Base-by-base conservation (phyloP, 768 basidiomycete genomes). In the Suillus decipiens region DNA sequence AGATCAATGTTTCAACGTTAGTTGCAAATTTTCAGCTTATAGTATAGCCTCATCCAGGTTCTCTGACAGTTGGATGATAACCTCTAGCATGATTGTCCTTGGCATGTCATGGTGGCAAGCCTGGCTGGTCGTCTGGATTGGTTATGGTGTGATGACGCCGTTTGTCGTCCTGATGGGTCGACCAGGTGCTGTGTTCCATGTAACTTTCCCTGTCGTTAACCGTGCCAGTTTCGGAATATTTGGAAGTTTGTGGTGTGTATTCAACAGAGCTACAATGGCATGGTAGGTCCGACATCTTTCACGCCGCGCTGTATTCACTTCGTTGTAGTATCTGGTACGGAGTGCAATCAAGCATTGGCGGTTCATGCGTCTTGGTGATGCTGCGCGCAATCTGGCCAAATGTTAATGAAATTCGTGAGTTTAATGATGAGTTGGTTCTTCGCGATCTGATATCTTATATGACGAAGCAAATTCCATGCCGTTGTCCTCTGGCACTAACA, bases 21-120 rank as follows among this genome's bases (percentile, higher is more conserved):
- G 56, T 57, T 41, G 24, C 56, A 57, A 19, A 41, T 41, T 7
- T 41, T 42, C 43, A 34, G 11, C 28, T 39, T 36, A 17, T 22
- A 11, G 19, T 41, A 41, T 22, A 50, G 4, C 36, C 43, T 54
- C 34, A 63, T 31, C 60, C 61, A n/a, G 64, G 11, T 12, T n/a
- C 19, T 17, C 24, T 19, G 56, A 56, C 17, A 88, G 85, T 62
- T 88, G 86, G 87, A 86, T 86, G 86, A 87, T 89, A 64, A 85
- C 79, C 0, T 87, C 85, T 39, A 84, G 85, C 2, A 88, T 89
- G 88, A 79, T 88, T 24, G 82, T 86, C 64, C 75, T 84, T 12
- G 86, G 86, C 12, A 79, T 90, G 9, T 86, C 85, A 0, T 89
- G 88, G 89, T 90, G 89, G 88, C 87, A 90, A 73, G 86, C 90